A percentile compares a stretch with the other conserved stretches of the same genome.
phyloP scores from a whole-genome alignment of 2,329 filamentous ascomycete species.

The Leptodontidium sp. region DNA sequence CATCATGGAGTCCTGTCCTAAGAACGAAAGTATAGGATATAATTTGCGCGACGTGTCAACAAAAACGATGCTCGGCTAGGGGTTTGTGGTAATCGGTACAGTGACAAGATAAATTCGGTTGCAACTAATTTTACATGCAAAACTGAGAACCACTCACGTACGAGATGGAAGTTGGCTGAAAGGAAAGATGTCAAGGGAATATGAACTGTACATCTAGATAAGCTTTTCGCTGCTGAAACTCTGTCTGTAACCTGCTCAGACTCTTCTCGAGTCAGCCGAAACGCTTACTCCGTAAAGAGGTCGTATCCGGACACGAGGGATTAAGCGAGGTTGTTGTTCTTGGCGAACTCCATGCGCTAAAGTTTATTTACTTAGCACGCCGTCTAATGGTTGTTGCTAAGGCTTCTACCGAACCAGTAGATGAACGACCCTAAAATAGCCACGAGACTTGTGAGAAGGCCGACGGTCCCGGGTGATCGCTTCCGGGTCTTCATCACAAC shows the following conservation, averaged over 20 bases:
- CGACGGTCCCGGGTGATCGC: neutral
- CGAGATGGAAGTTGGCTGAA: neutral
- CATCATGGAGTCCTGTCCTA: neutral
- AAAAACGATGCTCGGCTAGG: neutral
- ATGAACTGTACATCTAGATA: neutral
- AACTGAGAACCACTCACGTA: constrained; percentile 8
- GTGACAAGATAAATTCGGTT: neutral
- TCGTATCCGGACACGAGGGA: neutral
- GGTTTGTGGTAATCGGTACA: neutral
- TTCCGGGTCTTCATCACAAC: neutral
- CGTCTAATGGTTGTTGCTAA: neutral
- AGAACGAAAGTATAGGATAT: neutral
- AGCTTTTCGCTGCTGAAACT: constrained; percentile 18
- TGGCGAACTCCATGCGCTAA: neutral
- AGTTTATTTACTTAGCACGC: neutral
- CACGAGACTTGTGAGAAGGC: neutral
- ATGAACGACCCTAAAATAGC: neutral
- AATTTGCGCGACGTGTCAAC: neutral
- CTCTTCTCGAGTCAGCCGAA: neutral
- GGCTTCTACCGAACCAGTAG: neutral
- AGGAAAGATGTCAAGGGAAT: neutral
- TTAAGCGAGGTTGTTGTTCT: constrained; percentile 10
- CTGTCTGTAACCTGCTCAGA: constrained; percentile 20
- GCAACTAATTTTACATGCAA: neutral
- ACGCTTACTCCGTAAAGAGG: neutral